A percentile compares a stretch with the other conserved stretches of the same genome.
Evolutionary conservation across 1,284 basidiomycete genomes (phyloP).

Genomic region (Ustilago hordei): DNA sequence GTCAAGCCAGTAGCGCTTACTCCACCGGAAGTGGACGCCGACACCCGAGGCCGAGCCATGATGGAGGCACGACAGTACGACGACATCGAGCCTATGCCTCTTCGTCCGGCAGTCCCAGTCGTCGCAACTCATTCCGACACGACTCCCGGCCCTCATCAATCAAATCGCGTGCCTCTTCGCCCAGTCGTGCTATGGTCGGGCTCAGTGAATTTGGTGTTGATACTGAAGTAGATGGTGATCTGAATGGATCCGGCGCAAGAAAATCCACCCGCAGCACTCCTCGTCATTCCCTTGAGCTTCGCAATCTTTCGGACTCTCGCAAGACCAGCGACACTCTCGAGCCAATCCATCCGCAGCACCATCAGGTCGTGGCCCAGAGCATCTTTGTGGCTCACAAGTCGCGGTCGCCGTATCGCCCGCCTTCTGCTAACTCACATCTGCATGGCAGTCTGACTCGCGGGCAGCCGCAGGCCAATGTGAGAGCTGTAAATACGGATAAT

Average conservation of each 20-base stretch:
- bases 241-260: slow-evolving; percentile 8
- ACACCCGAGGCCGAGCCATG: slow-evolving; percentile 45
- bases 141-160: slow-evolving; percentile 47
- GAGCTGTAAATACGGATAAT: not conserved
- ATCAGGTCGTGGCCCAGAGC: slow-evolving; percentile 39
- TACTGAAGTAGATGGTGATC: slow-evolving; percentile 16
- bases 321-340: slow-evolving; percentile 12
- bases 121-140: slow-evolving; percentile 36
- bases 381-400: slow-evolving; percentile 63
- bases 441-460: slow-evolving; percentile 39
- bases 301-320: slow-evolving; percentile 25
- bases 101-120: slow-evolving; percentile 47
- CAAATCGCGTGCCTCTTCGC: slow-evolving; percentile 47
- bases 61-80: slow-evolving; percentile 57
- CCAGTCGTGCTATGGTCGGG: slow-evolving; percentile 28
- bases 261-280: slow-evolving; percentile 42
- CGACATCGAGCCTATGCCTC: slow-evolving; percentile 53
- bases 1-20: slow-evolving; percentile 40
- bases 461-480: not conserved
- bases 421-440: slow-evolving; percentile 58
- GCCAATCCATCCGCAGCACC: slow-evolving; percentile 17
- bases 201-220: slow-evolving; percentile 32
- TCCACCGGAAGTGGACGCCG: slow-evolving; percentile 53
- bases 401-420: slow-evolving; percentile 61
- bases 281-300: slow-evolving; percentile 39